Conservation (phyloP, 805 yeast genomes). For the Suhomyces vadensis region DNA sequence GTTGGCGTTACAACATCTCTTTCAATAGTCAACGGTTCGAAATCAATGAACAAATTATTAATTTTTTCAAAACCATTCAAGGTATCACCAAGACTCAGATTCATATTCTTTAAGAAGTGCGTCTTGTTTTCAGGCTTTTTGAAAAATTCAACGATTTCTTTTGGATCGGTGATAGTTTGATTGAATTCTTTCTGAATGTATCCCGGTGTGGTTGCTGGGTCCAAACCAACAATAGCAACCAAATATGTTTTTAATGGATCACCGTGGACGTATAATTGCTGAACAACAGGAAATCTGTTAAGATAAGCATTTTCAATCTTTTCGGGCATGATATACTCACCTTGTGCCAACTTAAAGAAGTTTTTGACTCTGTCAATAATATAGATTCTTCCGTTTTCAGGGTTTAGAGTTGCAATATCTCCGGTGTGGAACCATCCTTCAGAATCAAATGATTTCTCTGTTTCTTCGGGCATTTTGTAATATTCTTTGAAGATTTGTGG, state of each 20-base stretch:
- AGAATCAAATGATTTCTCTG: conserved; percentile 50
- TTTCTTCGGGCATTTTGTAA: conserved; percentile 57
- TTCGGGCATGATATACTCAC: conserved; percentile 71
- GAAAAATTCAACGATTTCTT: conserved; percentile 14
- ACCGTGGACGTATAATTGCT: conserved; percentile 65
- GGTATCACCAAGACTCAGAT: conserved; percentile 17
- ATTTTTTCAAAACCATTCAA: conserved; percentile 37
- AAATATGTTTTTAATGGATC: conserved; percentile 56
- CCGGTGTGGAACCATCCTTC: conserved; percentile 66
- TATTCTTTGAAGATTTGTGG: conserved; percentile 60
- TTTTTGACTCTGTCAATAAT: conserved; percentile 78
- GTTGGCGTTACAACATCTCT: conserved; percentile 72
- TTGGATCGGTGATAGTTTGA: conserved; percentile 11
- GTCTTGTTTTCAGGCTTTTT: conserved; percentile 19
- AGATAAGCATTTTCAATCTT: conserved; percentile 66
- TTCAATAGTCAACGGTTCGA: conserved; percentile 47
- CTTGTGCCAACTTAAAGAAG: conserved; percentile 62
- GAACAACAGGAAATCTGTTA: conserved; percentile 48
- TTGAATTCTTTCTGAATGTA: conserved; percentile 12
- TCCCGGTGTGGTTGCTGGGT: conserved; percentile 33
- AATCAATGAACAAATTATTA: conserved; percentile 28
- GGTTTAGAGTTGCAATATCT: conserved; percentile 57
- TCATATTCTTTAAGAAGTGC: conserved; percentile 24
- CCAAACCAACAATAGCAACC: conserved; percentile 65
- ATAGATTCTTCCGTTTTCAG: conserved; percentile 51